Percentiles rank a stretch among this genome's conserved stretches.
These are phyloP conservation scores for Prunus kanzakura DNA, from an alignment of 306 rosid genomes.

Conservation along the genomic window DNA sequence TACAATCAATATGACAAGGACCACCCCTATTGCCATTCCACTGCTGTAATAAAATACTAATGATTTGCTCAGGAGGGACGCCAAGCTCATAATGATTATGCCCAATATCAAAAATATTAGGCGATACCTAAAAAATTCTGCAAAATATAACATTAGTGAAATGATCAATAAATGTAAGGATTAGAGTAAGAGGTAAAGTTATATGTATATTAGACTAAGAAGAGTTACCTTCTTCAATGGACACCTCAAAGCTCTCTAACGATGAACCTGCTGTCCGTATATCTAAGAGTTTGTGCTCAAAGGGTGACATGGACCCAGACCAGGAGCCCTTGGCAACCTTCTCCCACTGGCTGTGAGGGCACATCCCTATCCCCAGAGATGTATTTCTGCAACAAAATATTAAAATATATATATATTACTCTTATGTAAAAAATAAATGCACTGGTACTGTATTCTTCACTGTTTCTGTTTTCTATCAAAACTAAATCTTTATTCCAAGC, in stretches of 20 bases:
- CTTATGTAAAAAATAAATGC: neutral
- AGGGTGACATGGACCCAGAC: conserved; percentile 79
- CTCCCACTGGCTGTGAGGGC: conserved; percentile 82
- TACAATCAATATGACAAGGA: conserved; percentile 75
- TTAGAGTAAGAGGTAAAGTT: conserved; percentile 5
- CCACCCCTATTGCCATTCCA: conserved; percentile 76
- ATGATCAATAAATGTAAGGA: neutral
- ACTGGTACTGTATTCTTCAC: neutral
- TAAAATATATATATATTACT: conserved; percentile 1
- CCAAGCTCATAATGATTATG: conserved; percentile 59
- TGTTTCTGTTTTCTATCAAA: neutral
- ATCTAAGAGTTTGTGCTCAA: conserved; percentile 69
- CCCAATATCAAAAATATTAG: conserved; percentile 55
- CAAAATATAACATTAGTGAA: conserved; percentile 23
- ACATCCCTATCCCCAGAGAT: conserved; percentile 74
- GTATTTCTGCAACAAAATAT: conserved; percentile 53
- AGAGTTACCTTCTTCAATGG: conserved; percentile 68
- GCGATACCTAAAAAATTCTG: conserved; percentile 72
- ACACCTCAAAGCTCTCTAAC: conserved; percentile 64
- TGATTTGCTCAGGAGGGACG: conserved; percentile 67
- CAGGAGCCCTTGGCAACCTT: conserved; percentile 73
- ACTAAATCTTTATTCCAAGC: neutral
- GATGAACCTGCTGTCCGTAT: conserved; percentile 58
- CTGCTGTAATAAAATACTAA: conserved; percentile 74
- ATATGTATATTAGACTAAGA: conserved; percentile 12